Percentiles rank a stretch among this genome's conserved stretches.
Conservation (phyloP, 2,329 filamentous ascomycete genomes). For the Exophiala dermatitidis region DNA sequence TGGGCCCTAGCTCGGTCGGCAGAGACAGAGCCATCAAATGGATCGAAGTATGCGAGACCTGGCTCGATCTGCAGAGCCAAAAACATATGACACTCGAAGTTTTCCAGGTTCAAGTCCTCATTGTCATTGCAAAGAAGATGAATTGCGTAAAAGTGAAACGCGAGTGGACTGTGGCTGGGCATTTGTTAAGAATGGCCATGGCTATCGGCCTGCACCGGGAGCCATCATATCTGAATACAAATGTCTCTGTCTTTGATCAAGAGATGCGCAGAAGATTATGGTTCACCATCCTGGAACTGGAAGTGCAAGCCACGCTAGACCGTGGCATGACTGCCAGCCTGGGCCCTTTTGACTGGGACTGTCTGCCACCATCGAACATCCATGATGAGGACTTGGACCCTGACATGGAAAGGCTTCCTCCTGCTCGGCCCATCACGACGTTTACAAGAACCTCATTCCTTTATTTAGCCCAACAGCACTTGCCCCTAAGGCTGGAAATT, state of each 20-base stretch:
- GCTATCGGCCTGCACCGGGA: slow-evolving; percentile 46
- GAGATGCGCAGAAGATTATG: slow-evolving; percentile 52
- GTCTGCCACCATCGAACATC: slow-evolving; percentile 36
- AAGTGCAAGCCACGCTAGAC: slow-evolving; percentile 50
- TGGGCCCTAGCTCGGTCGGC: slow-evolving; percentile 17
- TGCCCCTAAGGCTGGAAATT: slow-evolving; percentile 28
- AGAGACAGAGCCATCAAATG: slow-evolving; percentile 21
- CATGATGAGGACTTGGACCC: slow-evolving; percentile 28
- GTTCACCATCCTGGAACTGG: slow-evolving; percentile 51
- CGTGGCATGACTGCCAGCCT: slow-evolving; percentile 47
- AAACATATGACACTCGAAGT: slow-evolving; percentile 45
- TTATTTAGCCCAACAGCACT: slow-evolving; percentile 25
- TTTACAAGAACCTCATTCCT: slow-evolving; percentile 29
- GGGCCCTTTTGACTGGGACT: slow-evolving; percentile 43
- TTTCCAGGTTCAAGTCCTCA: slow-evolving; percentile 45
- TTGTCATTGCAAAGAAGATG: slow-evolving; percentile 42
- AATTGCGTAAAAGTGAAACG: slow-evolving; percentile 46
- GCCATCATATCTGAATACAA: slow-evolving; percentile 34
- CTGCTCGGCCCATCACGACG: slow-evolving; percentile 21
- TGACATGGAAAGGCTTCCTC: slow-evolving; percentile 18
- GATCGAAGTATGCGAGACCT: slow-evolving; percentile 24
- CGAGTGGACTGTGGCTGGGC: slow-evolving; percentile 44
- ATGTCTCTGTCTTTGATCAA: slow-evolving; percentile 40
- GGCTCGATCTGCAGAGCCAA: slow-evolving; percentile 37
- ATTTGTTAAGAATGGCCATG: slow-evolving; percentile 43